Conservation (phyloP, 2,329 filamentous ascomycete genomes). For the Aureobasidium sp. region DNA sequence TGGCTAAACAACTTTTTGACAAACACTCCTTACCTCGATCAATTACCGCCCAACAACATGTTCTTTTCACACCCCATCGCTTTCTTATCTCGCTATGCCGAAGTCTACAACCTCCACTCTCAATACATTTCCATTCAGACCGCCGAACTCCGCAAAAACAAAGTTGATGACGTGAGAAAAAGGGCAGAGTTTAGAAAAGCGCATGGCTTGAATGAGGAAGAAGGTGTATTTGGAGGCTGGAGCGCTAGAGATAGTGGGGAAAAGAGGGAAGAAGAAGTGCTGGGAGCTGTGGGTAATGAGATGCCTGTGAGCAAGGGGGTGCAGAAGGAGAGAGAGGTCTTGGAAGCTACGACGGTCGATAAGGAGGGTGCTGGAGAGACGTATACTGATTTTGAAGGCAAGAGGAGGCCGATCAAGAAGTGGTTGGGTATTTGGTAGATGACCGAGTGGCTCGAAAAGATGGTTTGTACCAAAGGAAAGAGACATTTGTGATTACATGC, state of each 20-base stretch:
- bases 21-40: slow-evolving; percentile 71
- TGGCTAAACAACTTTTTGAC: slow-evolving; percentile 71
- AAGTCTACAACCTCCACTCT: slow-evolving; percentile 71
- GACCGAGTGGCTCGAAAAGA: not conserved
- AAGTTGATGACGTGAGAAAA: slow-evolving; percentile 82
- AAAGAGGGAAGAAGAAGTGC: slow-evolving; percentile 24
- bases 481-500: not conserved
- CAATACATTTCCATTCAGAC: slow-evolving; percentile 63
- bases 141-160: slow-evolving; percentile 62
- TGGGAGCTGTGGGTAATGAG: not conserved
- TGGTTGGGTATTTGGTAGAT: slow-evolving; percentile 73
- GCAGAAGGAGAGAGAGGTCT: slow-evolving; percentile 21
- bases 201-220: slow-evolving; percentile 64
- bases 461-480: not conserved
- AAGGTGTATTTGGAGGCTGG: slow-evolving; percentile 45
- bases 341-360: slow-evolving; percentile 23
- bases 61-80: slow-evolving; percentile 63
- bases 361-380: slow-evolving; percentile 27
- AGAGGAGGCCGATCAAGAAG: slow-evolving; percentile 60
- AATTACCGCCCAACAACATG: slow-evolving; percentile 65
- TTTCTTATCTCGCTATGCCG: slow-evolving; percentile 57
- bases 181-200: slow-evolving; percentile 76
- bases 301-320: not conserved
- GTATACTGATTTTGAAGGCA: slow-evolving; percentile 31
- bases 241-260: slow-evolving; percentile 33